Percentiles rank a stretch among this genome's conserved stretches.
These are phyloP conservation scores for Heliosperma pusillum DNA, from an alignment of 148 eudicot species.

Conservation along the genomic window DNA sequence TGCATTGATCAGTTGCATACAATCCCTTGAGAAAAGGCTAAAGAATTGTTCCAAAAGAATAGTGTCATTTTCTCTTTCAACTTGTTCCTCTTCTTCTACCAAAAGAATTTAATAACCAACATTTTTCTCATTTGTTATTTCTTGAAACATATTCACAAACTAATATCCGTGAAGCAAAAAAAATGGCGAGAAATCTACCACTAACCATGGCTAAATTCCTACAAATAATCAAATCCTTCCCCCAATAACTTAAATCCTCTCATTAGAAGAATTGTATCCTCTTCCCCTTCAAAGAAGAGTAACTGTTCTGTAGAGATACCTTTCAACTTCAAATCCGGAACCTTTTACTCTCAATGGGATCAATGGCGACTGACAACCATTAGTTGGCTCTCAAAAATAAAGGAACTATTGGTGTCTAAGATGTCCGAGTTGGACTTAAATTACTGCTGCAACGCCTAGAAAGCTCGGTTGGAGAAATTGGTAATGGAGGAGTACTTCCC, in stretches of 20 bases:
- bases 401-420: constrained; percentile 7
- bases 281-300: constrained; percentile 21
- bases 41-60: neutral
- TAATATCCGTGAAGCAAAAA: constrained; percentile 9
- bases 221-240: constrained; percentile 27
- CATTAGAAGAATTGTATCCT: neutral
- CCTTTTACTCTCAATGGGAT: constrained; percentile 7
- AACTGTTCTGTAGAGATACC: constrained; percentile 10
- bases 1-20: too few relatives aligned
- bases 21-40: neutral
- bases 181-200: constrained; percentile 12
- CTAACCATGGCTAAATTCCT: constrained; percentile 25
- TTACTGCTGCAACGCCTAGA: constrained; percentile 21
- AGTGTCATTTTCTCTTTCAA: constrained; percentile 7
- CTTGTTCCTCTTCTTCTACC: neutral
- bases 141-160: constrained; percentile 26
- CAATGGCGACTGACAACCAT: constrained; percentile 6
- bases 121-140: constrained; percentile 1
- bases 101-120: constrained; percentile 4
- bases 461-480: constrained; percentile 30
- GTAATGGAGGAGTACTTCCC: constrained; percentile 42
- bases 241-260: constrained; percentile 17
- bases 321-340: constrained; percentile 19
- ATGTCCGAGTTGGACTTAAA: constrained; percentile 25
- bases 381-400: constrained; percentile 7